A percentile compares a stretch with the other conserved stretches of the same genome.
phyloP scores from a whole-genome alignment of 75 land plant genomes.

The Picea sitchensis region DNA sequence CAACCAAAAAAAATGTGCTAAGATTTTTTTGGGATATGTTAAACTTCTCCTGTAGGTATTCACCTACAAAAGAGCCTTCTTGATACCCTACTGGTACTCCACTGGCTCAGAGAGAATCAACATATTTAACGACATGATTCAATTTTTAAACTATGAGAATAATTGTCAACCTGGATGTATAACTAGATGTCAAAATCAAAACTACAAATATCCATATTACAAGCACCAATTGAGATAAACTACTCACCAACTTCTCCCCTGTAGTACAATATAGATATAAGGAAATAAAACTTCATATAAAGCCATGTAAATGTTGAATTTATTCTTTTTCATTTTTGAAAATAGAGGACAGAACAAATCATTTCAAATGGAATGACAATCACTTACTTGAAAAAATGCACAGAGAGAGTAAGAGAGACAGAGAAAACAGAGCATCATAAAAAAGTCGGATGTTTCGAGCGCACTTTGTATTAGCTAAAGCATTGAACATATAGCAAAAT shows the following conservation, averaged over 20 bases:
- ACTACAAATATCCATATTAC: slow-evolving; percentile 48
- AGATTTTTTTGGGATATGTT: slow-evolving; percentile 20
- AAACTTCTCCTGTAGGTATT: slow-evolving; percentile 27
- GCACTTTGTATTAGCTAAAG: no score
- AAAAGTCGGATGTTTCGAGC: no score
- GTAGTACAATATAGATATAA: slow-evolving; percentile 15
- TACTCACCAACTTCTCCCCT: slow-evolving; percentile 69
- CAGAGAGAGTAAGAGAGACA: no score
- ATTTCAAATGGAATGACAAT: neutral
- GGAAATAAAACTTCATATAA: no score
- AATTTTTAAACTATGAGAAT: slow-evolving; percentile 74
- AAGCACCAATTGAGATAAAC: slow-evolving; percentile 45
- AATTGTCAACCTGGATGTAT: slow-evolving; percentile 52
- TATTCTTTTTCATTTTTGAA: slow-evolving; percentile 33
- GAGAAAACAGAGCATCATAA: no score
- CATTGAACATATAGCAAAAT: no score
- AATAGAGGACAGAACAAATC: neutral
- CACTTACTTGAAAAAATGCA: slow-evolving; percentile 13
- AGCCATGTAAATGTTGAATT: neutral
- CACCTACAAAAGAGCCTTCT: slow-evolving; percentile 34
- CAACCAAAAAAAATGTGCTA: neutral
- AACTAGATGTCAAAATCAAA: slow-evolving; percentile 33
- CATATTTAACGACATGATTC: slow-evolving; percentile 6
- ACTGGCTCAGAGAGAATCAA: slow-evolving; percentile 18
- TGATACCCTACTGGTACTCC: slow-evolving; percentile 37